Percentiles rank a stretch among this genome's conserved stretches.
Conservation (phyloP, 2,329 filamentous ascomycete species). For the Pochonia chlamydosporia region DNA sequence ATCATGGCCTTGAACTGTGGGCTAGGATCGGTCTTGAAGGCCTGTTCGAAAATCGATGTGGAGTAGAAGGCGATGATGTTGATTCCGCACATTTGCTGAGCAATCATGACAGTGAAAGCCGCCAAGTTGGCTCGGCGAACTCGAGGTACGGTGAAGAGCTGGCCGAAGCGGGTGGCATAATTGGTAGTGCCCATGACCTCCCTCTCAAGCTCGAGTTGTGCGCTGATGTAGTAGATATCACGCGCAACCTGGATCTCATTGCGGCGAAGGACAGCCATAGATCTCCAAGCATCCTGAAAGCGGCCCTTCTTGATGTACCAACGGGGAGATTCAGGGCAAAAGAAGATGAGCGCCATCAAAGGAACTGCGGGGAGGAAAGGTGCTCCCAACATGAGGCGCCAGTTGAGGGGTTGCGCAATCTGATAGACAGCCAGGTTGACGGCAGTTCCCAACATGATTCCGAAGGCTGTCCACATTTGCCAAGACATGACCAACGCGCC, state of each 20-base stretch:
- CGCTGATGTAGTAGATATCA: constrained; percentile 51
- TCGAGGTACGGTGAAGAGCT: constrained; percentile 63
- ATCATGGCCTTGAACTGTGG: constrained; percentile 42
- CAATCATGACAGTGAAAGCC: constrained; percentile 75
- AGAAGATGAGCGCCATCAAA: constrained; percentile 47
- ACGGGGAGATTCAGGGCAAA: constrained; percentile 59
- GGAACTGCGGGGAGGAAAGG: constrained; percentile 55
- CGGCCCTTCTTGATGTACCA: constrained; percentile 61
- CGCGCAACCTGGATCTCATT: constrained; percentile 51
- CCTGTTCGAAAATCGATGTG: constrained; percentile 53
- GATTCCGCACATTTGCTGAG: constrained; percentile 62
- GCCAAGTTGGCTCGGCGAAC: constrained; percentile 67
- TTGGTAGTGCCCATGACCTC: constrained; percentile 30
- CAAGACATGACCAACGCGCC: constrained; percentile 79
- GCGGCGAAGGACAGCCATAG: constrained; percentile 45
- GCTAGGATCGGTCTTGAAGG: constrained; percentile 40
- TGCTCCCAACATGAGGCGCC: constrained; percentile 45
- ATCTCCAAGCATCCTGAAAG: constrained; percentile 54
- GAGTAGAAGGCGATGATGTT: constrained; percentile 74
- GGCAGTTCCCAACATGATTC: constrained; percentile 38
- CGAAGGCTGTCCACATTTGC: constrained; percentile 61
- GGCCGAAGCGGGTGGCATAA: constrained; percentile 43
- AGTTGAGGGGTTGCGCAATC: constrained; percentile 20
- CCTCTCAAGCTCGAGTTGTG: constrained; percentile 36
- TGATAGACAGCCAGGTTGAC: constrained; percentile 26